Evolutionary conservation across 805 yeast species (phyloP).

Genomic region (Saccharomycopsis sp.): DNA sequence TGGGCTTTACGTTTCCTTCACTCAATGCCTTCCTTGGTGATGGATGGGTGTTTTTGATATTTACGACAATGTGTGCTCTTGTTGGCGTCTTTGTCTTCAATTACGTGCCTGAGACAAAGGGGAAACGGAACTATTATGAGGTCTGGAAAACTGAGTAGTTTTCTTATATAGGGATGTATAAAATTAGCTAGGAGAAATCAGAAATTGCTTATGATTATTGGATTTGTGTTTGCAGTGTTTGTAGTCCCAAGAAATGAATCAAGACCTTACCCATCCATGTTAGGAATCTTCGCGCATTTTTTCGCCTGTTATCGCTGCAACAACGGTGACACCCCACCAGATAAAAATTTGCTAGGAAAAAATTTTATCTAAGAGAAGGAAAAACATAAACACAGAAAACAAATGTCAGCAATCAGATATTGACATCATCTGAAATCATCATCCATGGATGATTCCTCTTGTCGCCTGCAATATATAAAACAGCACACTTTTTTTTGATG

Average conservation of each 20-base stretch:
- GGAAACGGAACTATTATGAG: conserved; percentile 50
- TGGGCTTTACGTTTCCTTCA: conserved; percentile 77
- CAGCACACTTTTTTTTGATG: too few relatives aligned
- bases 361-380: not conserved
- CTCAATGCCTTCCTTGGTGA: conserved; percentile 53
- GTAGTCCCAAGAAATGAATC: too few relatives aligned
- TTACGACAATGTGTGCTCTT: conserved; percentile 49
- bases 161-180: not conserved
- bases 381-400: too few relatives aligned
- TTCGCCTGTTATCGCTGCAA: not conserved
- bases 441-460: too few relatives aligned
- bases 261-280: too few relatives aligned
- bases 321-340: too few relatives aligned
- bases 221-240: too few relatives aligned
- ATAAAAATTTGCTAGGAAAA: not conserved
- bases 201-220: too few relatives aligned
- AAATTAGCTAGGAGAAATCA: not conserved
- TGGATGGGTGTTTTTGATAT: conserved; percentile 69
- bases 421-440: not conserved
- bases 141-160: conserved; percentile 44
- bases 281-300: too few relatives aligned
- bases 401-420: not conserved
- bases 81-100: conserved; percentile 42
- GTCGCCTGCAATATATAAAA: too few relatives aligned
- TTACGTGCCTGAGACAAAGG: conserved; percentile 72